A percentile compares a stretch with the other conserved stretches of the same genome.
Evolutionary conservation across 139 green algal genomes (phyloP).

Genomic region (Micractinium sp.): DNA sequence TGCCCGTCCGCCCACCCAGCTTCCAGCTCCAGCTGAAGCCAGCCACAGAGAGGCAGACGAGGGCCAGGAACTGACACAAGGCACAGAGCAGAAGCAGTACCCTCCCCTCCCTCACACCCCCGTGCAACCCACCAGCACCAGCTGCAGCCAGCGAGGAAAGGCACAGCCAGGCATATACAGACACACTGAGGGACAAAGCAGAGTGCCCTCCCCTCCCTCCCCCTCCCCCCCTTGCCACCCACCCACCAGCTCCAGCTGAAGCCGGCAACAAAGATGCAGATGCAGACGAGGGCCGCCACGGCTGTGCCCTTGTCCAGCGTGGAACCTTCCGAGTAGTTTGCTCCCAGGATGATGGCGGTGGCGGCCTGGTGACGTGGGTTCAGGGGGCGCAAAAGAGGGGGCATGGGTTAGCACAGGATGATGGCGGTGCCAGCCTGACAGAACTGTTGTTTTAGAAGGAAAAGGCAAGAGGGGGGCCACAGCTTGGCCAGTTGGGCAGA

Average conservation of each 20-base stretch:
- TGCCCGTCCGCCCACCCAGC: too few species aligned
- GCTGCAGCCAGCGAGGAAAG: constrained; percentile 9
- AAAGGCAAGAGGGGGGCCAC: too few species aligned
- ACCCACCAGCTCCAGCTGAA: constrained; percentile 4
- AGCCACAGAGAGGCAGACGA: background rate
- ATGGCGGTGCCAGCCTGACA: background rate
- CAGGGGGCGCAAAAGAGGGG: background rate
- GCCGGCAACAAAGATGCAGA: constrained; percentile 27
- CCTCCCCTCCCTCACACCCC: background rate
- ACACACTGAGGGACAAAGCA: too few species aligned
- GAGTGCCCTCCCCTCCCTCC: background rate
- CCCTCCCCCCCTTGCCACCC: background rate
- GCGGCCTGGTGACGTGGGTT: background rate
- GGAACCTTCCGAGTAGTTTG: background rate
- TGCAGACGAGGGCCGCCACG: background rate
- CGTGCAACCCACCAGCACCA: background rate
- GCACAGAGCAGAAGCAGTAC: too few species aligned
- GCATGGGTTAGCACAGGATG: background rate
- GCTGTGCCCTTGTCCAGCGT: background rate
- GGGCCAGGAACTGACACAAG: too few species aligned
- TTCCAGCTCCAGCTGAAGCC: background rate
- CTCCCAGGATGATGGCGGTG: background rate
- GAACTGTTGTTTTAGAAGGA: too few species aligned
- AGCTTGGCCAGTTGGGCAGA: too few species aligned
- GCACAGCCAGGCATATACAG: too few species aligned